Evolutionary conservation across 495 filamentous ascomycete species (phyloP), one percentile per base, ranked within the genome.

Genomic region (Xylaria grammica): DNA sequence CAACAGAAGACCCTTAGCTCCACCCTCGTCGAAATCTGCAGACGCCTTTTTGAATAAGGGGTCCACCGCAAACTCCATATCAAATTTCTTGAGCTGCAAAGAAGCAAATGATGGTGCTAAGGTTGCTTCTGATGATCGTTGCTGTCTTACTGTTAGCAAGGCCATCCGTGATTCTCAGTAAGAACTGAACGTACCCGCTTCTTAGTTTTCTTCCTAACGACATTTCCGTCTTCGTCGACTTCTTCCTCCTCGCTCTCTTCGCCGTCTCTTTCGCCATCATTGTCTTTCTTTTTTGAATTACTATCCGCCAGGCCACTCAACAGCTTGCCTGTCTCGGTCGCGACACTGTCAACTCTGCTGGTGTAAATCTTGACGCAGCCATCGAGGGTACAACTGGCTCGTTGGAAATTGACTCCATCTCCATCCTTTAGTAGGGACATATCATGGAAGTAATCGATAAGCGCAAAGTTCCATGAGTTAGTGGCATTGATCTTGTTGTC

Each of bases 291-390:
- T 72, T 87, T 92, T 67, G 88, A 90, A 49, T 90, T 87, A 70
- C 92, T 95, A 65, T 99, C 96, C 22, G 95, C 95, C 65, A 99
- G 79, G 38, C 95, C 95, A 77, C 93, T 97, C 45, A 99, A 79
- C 66, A 99, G 83, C 76, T 97, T 97, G 24, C 94, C 94, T 0
- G 95, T 99, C 76, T 99, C 95, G 2, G 93, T 97, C 22, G 96
- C 95, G 49, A 99, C 96, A 72, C 95, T 97, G 79, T 99, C 95
- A 26, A 99, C 94, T 81, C 95, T 85, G 78, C 92, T 97, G 10
- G 95, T 99, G 74, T 99, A 99, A 71, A 99, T 98, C 81, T 99
- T 99, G 66, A 99, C 94, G 73, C 95, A 99, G 17, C 95, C 95
- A 78, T 99, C 95, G 24, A 99, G 82, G 10, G 95, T 99, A 77